phyloP scores from a whole-genome alignment of 345 rosid genomes.

The Cardamine occulta region DNA sequence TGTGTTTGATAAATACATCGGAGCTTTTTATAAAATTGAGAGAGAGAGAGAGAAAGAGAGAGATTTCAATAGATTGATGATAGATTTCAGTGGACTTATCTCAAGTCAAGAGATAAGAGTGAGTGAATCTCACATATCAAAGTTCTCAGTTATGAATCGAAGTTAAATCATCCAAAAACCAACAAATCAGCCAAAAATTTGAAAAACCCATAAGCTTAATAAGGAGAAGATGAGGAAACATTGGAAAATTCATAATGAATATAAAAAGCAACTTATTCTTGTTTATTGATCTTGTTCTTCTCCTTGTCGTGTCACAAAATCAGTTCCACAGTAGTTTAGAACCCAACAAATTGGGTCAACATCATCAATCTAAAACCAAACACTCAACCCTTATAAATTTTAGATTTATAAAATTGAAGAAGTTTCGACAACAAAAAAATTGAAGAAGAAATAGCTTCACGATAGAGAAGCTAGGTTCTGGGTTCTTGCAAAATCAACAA shows the following conservation, averaged over 20 bases:
- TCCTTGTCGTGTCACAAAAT: slow-evolving; percentile 49
- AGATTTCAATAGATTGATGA: too few relatives aligned
- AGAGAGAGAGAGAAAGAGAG: too few relatives aligned
- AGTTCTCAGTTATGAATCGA: slow-evolving; percentile 40
- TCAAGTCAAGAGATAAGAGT: background rate
- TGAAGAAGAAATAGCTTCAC: too few relatives aligned
- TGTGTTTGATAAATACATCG: too few relatives aligned
- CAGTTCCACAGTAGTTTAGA: slow-evolving; percentile 72
- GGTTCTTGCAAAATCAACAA: too few relatives aligned
- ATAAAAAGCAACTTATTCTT: slow-evolving; percentile 73
- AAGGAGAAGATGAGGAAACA: slow-evolving; percentile 45
- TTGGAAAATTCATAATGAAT: slow-evolving; percentile 96
- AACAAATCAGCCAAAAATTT: slow-evolving; percentile 29
- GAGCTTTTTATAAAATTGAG: too few relatives aligned
- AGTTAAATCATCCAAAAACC: too few relatives aligned
- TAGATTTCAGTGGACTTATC: too few relatives aligned
- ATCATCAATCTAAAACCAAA: slow-evolving; percentile 38
- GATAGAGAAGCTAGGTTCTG: too few relatives aligned
- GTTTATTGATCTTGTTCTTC: slow-evolving; percentile 29
- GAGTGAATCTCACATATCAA: slow-evolving; percentile 20
- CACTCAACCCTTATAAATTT: slow-evolving; percentile 8
- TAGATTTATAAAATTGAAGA: too few relatives aligned
- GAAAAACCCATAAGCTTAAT: slow-evolving; percentile 26
- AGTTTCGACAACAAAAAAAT: too few relatives aligned
- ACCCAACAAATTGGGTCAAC: slow-evolving; percentile 56